Evolutionary conservation across 2,329 filamentous ascomycete species (phyloP), one percentile per base, ranked within the genome.

Genomic region (Diaporthe sp.): DNA sequence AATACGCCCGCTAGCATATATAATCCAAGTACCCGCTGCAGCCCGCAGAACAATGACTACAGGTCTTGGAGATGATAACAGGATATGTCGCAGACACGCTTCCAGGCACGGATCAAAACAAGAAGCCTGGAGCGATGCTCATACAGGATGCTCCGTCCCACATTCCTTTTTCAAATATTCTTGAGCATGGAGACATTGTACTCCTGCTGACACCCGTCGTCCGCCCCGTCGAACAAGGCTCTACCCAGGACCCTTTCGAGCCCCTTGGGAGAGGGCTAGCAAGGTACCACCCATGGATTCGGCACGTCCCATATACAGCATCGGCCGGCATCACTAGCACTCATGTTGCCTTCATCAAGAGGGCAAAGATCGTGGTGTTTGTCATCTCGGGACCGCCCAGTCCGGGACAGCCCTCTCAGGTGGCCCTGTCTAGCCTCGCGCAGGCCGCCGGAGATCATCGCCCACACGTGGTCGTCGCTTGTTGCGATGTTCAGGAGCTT

Each of bases 301-400:
- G 92, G 28, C 94, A 95, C 80, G 90, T 95, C 57, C 93, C 94
- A 8, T 96, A 94, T 79, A 90, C 91, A 7, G 89, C 90, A 61
- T 86, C 87, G 70, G 83, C 86, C 74, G 92, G 92, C 55, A 90
- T 94, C 80, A 93, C 91, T 3, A 86, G 87, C 30, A 87, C 89
- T 58, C 91, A 95, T 82, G 83, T 88, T 66, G 87, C 87, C 69
- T 93, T 93, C 78, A 87, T 94, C 71, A 87, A 86, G 73, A 85
- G 89, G 72, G 91, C 91, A 5, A 88, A 87, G 61, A 87, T 87
- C 1, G 85, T 94, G 47, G 82, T 94, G 19, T 90, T 93, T 74
- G 88, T 94, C 73, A 86, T 92, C 54, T 88, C 88, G 4, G 87
- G 87, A 2, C 84, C 85, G 50, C 84, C 86, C 5, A 79, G 80